These are phyloP conservation scores for Coemansia guatemalensis DNA, from an alignment of 192 early-diverging fungal species.

Conservation along the genomic window DNA sequence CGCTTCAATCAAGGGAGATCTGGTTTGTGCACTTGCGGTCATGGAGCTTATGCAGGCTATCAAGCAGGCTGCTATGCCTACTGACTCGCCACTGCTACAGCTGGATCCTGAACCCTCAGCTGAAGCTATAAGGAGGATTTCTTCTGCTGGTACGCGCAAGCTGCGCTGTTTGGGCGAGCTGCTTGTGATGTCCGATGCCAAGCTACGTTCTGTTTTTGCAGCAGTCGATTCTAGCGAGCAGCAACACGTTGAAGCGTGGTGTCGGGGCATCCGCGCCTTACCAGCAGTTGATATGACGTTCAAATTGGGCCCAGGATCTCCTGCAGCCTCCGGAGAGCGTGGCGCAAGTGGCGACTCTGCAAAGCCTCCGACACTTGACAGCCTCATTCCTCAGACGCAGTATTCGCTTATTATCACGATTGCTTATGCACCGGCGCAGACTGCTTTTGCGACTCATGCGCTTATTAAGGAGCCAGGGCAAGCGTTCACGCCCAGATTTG, in stretches of 20 bases:
- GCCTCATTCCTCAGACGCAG: conserved; percentile 30
- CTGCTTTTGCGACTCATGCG: conserved; percentile 13
- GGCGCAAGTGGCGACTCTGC: not conserved
- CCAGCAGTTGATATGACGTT: conserved; percentile 28
- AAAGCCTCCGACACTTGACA: not conserved
- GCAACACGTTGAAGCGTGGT: conserved; percentile 16
- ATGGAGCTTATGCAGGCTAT: conserved; percentile 89
- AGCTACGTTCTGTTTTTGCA: conserved; percentile 16
- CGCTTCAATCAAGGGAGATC: conserved; percentile 66
- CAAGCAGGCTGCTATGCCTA: conserved; percentile 86
- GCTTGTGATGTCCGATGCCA: conserved; percentile 43
- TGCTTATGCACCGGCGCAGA: conserved; percentile 23
- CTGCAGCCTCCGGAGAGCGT: not conserved
- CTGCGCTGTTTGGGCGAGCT: conserved; percentile 30
- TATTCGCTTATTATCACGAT: conserved; percentile 52
- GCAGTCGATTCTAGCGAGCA: conserved; percentile 2
- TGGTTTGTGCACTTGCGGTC: conserved; percentile 63
- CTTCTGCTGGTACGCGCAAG: not conserved
- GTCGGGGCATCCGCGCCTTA: conserved; percentile 36
- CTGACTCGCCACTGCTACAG: conserved; percentile 71
- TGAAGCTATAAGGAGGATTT: conserved; percentile 1
- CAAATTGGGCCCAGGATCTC: conserved; percentile 4
- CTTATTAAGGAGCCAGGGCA: conserved; percentile 50
- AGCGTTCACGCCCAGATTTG: conserved; percentile 82
- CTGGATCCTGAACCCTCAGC: conserved; percentile 57